Percentiles rank a stretch among this genome's conserved stretches.
These are phyloP conservation scores for Diversispora eburnea DNA, from an alignment of 192 early-diverging fungal species.

Conservation along the genomic window DNA sequence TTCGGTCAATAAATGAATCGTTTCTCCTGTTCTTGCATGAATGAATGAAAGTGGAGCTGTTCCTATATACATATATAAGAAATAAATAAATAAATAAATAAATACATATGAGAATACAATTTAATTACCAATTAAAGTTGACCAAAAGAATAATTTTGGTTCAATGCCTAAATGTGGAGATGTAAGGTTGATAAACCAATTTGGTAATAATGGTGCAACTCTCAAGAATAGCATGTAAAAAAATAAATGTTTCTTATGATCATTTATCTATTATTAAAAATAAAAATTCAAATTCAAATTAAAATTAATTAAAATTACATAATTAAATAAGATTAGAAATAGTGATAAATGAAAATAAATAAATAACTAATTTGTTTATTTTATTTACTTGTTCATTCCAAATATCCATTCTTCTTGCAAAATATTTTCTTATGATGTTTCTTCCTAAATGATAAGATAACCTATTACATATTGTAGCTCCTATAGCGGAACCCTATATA, in stretches of 20 bases:
- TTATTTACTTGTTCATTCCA: conserved; percentile 47
- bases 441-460: conserved; percentile 50
- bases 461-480: conserved; percentile 47
- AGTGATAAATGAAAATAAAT: background rate
- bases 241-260: conserved; percentile 14
- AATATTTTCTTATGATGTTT: conserved; percentile 44
- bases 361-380: background rate
- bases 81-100: no score
- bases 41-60: no score
- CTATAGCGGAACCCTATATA: conserved; percentile 45
- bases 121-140: conserved; percentile 22
- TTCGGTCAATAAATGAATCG: no score
- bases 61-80: no score
- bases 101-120: background rate
- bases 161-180: conserved; percentile 42
- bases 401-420: conserved; percentile 41
- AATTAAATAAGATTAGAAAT: background rate
- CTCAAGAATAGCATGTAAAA: conserved; percentile 28
- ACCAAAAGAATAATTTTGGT: conserved; percentile 32
- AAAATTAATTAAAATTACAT: background rate
- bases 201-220: conserved; percentile 29
- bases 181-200: conserved; percentile 47
- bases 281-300: background rate
- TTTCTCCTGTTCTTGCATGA: no score
- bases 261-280: conserved; percentile 10